These are phyloP conservation scores for Mortierella hygrophila DNA, from an alignment of 192 early-diverging fungal genomes.

Conservation along the genomic window DNA sequence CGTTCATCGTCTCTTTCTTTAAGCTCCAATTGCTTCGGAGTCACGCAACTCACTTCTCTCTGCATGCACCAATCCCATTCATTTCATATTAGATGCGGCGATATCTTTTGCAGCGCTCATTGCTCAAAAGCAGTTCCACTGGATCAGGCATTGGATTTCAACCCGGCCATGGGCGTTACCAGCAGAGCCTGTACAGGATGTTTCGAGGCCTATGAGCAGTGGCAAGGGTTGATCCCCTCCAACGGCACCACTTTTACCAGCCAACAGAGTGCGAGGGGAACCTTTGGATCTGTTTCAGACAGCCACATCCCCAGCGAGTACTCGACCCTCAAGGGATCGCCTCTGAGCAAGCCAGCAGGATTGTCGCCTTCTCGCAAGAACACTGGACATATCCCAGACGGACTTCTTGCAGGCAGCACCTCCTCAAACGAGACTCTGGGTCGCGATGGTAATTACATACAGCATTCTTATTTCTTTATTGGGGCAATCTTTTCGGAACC, in stretches of 20 bases:
- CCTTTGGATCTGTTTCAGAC: constrained; percentile 27
- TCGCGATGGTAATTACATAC: constrained; percentile 35
- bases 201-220: constrained; percentile 48
- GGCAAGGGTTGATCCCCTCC: constrained; percentile 41
- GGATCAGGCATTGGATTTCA: constrained; percentile 50
- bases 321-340: neutral
- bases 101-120: constrained; percentile 56
- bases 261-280: constrained; percentile 5
- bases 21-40: neutral
- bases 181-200: constrained; percentile 50
- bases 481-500: neutral
- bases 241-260: constrained; percentile 7
- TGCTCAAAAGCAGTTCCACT: constrained; percentile 49
- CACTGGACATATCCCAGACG: constrained; percentile 24
- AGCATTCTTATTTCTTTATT: neutral
- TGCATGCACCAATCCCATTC: neutral
- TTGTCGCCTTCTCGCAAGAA: constrained; percentile 4
- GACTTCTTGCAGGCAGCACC: constrained; percentile 12
- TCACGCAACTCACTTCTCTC: neutral
- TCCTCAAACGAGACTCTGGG: constrained; percentile 32
- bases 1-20: neutral
- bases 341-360: constrained; percentile 2
- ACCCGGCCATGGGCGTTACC: constrained; percentile 31
- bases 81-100: constrained; percentile 33
- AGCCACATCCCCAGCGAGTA: constrained; percentile 18